Conservation (phyloP, 805 yeast genomes). For the Ogataea neopini region DNA sequence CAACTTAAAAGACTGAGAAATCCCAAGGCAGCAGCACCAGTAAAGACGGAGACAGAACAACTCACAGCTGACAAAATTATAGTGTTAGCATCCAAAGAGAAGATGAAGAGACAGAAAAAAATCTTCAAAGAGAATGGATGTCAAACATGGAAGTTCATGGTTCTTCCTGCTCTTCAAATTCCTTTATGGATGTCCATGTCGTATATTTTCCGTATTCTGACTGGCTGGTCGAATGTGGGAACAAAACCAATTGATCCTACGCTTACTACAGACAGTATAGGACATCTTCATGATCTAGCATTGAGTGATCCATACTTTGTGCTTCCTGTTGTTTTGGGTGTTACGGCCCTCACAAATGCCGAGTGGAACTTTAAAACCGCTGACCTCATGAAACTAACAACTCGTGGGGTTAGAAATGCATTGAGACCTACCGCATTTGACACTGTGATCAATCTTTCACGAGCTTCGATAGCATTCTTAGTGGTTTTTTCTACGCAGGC, state of each 20-base stretch:
- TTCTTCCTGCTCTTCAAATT: conserved; percentile 77
- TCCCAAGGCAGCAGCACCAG: conserved; percentile 22
- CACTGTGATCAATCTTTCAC: conserved; percentile 65
- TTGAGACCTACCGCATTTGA: conserved; percentile 60
- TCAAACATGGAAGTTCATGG: conserved; percentile 76
- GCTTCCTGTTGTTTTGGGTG: conserved; percentile 72
- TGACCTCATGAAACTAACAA: conserved; percentile 46
- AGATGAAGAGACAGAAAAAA: conserved; percentile 67
- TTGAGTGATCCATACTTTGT: conserved; percentile 59
- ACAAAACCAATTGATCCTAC: conserved; percentile 51
- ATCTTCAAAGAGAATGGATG: conserved; percentile 68
- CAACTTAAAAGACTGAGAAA: conserved; percentile 27
- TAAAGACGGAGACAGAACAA: conserved; percentile 35
- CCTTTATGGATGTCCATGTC: conserved; percentile 87
- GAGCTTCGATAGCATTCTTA: conserved; percentile 74
- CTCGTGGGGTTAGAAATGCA: conserved; percentile 41
- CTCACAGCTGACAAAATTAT: conserved; percentile 79
- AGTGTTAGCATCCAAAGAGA: conserved; percentile 73
- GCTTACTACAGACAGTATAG: conserved; percentile 53
- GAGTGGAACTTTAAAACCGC: conserved; percentile 80
- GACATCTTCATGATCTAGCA: conserved; percentile 63
- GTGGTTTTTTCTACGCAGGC: conserved; percentile 87
- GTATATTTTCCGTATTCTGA: conserved; percentile 68
- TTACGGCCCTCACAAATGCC: conserved; percentile 69
- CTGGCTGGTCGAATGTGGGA: conserved; percentile 57